Base-by-base conservation (phyloP, 2,329 filamentous ascomycete genomes). In the Fusarium ramigenum region DNA sequence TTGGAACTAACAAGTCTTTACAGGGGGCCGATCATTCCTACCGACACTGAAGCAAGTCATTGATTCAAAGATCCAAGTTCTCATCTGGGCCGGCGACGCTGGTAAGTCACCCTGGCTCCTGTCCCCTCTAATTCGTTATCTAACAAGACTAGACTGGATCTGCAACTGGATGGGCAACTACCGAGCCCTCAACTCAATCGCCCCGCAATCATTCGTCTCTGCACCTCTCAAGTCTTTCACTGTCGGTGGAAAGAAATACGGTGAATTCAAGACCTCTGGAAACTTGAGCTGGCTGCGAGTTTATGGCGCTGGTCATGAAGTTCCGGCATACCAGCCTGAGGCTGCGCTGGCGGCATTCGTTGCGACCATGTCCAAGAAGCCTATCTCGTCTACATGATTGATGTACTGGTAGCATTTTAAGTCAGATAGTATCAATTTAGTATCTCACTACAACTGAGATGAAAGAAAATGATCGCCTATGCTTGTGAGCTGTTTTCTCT, bases 261-360 rank as follows among this genome's bases (percentile, higher is more conserved):
- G 87, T 5, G 81, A 82, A 34, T 88, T 84, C 77, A 90, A 90
- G 82, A 84, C 76, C 0, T 60, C 71, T 25, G 68, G 73, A 23
- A 93, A 93, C 71, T 83, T 90, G 66, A 87, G 85, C 6, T 91
- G 89, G 78, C 84, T 87, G n/a, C 83, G 88, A 0, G 85, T 91
- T 15, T 90, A 87, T 73, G 85, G 89, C 71, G 85, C 88, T 7
- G 89, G 89, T 1, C 89, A 90, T 66, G 84, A 88, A 70, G 84
- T 88, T 6, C 86, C 87, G 0, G 85, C 84, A 11, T 87, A 87
- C 25, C 75, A 67, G 36, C 65, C 65, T 0, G 37, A 67, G 40
- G 65, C 65, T 0, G 65, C 65, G 18, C 11, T 67, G 21, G 65
- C 65, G 23, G 65, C 65, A 3, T 67, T 67, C 19, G 7, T 67